These are phyloP conservation scores for Podospora conica DNA, from an alignment of 495 filamentous ascomycete genomes.

Conservation along the genomic window DNA sequence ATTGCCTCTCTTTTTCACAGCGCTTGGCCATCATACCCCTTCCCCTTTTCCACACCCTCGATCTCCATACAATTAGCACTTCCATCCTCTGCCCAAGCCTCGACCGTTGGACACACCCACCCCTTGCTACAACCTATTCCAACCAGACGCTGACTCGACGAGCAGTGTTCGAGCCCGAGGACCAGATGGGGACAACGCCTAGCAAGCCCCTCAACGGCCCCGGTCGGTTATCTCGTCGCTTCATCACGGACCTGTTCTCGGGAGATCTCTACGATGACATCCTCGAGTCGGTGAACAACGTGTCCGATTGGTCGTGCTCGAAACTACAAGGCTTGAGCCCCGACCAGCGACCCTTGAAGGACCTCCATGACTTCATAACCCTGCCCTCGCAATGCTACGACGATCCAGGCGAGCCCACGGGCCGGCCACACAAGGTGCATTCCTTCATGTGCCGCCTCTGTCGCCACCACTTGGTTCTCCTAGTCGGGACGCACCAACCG, in stretches of 20 bases:
- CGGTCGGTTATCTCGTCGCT: conserved; percentile 1
- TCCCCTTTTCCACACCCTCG: neutral
- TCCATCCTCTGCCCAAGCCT: neutral
- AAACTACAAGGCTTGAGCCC: neutral
- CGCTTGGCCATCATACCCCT: neutral
- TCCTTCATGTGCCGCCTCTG: neutral
- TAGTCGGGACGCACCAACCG: neutral
- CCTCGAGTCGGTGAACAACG: neutral
- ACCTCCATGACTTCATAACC: conserved; percentile 24
- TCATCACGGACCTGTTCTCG: conserved; percentile 22
- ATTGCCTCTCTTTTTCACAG: neutral
- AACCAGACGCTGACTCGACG: neutral
- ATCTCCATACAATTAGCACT: neutral
- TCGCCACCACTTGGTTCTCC: conserved; percentile 1
- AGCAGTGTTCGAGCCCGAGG: conserved; percentile 2
- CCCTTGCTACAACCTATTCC: neutral
- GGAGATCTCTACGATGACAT: conserved; percentile 9
- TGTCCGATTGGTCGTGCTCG: conserved; percentile 9
- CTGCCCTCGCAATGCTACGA: conserved; percentile 12
- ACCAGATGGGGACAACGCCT: neutral
- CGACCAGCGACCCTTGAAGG: neutral
- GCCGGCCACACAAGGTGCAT: neutral
- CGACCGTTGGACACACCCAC: too few species aligned
- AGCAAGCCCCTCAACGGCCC: neutral
- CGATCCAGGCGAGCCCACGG: neutral